A percentile compares a stretch with the other conserved stretches of the same genome.
phyloP scores from a whole-genome alignment of 1,139 yeast genomes.

The Protomyces arabidopsidicola region DNA sequence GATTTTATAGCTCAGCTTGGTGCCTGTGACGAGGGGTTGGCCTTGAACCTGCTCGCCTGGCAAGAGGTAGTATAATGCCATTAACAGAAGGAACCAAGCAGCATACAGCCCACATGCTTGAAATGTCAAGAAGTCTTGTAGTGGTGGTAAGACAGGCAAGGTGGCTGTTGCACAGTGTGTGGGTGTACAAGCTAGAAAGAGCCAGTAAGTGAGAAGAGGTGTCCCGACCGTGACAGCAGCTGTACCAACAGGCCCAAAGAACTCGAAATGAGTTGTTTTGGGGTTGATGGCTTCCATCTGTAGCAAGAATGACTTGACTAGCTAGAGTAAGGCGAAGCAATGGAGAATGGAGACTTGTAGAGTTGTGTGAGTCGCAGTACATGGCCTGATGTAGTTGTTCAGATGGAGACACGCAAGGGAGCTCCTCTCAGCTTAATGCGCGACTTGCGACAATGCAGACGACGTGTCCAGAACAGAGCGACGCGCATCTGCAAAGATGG shows the following conservation, averaged over 20 bases:
- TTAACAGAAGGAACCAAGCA: conserved; percentile 69
- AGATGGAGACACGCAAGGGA: background rate
- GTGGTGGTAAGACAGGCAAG: conserved; percentile 26
- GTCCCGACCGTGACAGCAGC: conserved; percentile 59
- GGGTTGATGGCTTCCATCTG: conserved; percentile 6
- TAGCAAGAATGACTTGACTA: too few species aligned
- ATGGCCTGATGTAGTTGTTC: background rate
- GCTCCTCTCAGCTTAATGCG: background rate
- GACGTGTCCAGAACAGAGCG: background rate
- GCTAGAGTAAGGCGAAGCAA: background rate
- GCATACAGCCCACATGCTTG: conserved; percentile 61
- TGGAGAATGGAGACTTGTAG: background rate
- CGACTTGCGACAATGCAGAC: background rate
- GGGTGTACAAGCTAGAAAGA: conserved; percentile 49
- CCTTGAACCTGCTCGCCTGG: conserved; percentile 75
- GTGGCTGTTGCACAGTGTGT: conserved; percentile 38
- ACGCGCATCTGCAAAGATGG: background rate
- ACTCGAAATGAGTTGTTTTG: conserved; percentile 63
- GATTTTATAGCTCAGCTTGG: conserved; percentile 64
- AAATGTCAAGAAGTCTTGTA: conserved; percentile 39
- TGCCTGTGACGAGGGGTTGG: conserved; percentile 67
- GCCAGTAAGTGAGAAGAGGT: conserved; percentile 56
- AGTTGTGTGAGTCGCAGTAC: background rate
- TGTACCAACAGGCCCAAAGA: conserved; percentile 74
- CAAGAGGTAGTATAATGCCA: conserved; percentile 56